Conservation (phyloP, 331 rosid genomes). For the Erythrophleum ivorense region DNA sequence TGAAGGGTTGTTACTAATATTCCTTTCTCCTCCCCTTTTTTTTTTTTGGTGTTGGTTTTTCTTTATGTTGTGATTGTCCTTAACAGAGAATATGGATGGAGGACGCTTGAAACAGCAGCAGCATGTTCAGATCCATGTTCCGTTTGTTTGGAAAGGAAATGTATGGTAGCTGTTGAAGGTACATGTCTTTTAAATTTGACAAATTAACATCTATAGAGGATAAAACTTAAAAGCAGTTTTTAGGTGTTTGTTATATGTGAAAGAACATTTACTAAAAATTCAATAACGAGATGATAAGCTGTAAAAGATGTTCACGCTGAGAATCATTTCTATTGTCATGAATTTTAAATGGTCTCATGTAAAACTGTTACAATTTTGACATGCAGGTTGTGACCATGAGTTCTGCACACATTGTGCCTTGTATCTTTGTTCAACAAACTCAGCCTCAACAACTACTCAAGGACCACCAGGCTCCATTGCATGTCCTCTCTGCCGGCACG, state of each 20-base stretch:
- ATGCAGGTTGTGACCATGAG: slow-evolving; percentile 94
- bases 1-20: neutral
- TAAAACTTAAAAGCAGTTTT: no score
- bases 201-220: neutral
- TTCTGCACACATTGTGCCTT: slow-evolving; percentile 93
- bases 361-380: slow-evolving; percentile 6
- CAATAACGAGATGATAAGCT: no score
- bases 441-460: slow-evolving; percentile 44
- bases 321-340: neutral
- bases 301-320: no score
- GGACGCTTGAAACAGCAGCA: slow-evolving; percentile 57
- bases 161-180: slow-evolving; percentile 96
- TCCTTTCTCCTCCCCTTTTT: neutral
- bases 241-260: no score
- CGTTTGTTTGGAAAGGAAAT: slow-evolving; percentile 92
- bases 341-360: neutral
- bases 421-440: slow-evolving; percentile 86
- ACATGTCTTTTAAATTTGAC: neutral
- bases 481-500: slow-evolving; percentile 92
- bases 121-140: slow-evolving; percentile 85
- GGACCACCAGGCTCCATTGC: slow-evolving; percentile 90
- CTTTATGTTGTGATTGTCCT: slow-evolving; percentile 24
- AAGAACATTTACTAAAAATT: no score
- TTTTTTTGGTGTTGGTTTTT: neutral
- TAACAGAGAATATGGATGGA: slow-evolving; percentile 94